phyloP scores from a whole-genome alignment of 2,329 filamentous ascomycete species.

The Lecanicillium sp. region DNA sequence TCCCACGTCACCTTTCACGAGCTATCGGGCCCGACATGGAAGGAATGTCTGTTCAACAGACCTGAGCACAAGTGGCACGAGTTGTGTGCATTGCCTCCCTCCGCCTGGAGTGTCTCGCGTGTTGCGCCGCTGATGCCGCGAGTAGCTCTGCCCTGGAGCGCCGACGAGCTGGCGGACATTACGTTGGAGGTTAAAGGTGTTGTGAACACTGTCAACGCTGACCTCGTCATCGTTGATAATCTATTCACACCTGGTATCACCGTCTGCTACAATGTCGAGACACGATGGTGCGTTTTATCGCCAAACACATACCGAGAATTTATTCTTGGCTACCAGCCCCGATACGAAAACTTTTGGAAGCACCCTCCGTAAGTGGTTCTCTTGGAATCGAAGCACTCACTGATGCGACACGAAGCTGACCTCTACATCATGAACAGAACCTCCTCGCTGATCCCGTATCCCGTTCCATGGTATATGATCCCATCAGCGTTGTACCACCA shows the following conservation, averaged over 20 bases:
- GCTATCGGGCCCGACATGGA: background rate
- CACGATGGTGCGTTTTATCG: constrained; percentile 8
- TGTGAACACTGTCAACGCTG: constrained; percentile 3
- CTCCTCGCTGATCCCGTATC: constrained; percentile 1
- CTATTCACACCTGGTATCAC: constrained; percentile 9
- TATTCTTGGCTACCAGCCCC: constrained; percentile 2
- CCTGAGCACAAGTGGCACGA: constrained; percentile 3
- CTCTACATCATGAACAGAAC: background rate
- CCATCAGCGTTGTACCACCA: constrained; percentile 1
- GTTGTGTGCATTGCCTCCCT: background rate
- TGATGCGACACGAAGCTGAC: background rate
- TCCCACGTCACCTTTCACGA: constrained; percentile 5
- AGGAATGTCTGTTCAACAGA: constrained; percentile 6
- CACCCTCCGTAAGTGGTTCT: constrained; percentile 5
- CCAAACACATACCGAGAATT: constrained; percentile 10
- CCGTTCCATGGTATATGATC: constrained; percentile 3
- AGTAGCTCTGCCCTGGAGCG: constrained; percentile 6
- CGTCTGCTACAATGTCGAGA: constrained; percentile 1
- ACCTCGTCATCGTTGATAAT: constrained; percentile 9
- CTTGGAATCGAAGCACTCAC: background rate
- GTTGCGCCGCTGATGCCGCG: constrained; percentile 4
- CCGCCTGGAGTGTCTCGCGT: background rate
- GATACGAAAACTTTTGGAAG: constrained; percentile 5
- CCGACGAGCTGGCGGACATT: constrained; percentile 4
- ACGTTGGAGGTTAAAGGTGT: constrained; percentile 1